Percentiles rank a stretch among this genome's conserved stretches.
phyloP scores from a whole-genome alignment of 768 basidiomycete genomes.

The Pleurotus salmoneostramineus region DNA sequence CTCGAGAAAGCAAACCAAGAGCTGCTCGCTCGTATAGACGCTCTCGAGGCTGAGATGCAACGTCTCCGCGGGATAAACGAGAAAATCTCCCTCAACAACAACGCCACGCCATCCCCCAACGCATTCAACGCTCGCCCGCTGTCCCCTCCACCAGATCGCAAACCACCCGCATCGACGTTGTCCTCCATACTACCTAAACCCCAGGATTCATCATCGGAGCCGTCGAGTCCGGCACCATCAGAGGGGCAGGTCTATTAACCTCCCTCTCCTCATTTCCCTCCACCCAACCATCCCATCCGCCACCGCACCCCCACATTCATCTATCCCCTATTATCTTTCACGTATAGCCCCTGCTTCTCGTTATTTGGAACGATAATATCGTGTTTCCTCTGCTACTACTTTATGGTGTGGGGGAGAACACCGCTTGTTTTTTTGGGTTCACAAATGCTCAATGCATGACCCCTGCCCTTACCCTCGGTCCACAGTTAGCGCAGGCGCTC shows the following conservation, averaged over 20 bases:
- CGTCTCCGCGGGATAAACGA: constrained; percentile 76
- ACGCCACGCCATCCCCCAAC: constrained; percentile 53
- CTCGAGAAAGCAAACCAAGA: constrained; percentile 73
- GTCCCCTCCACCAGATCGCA: constrained; percentile 62
- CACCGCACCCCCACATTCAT: not conserved
- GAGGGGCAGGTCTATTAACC: constrained; percentile 40
- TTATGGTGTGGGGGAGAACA: no score
- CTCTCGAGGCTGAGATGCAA: constrained; percentile 65
- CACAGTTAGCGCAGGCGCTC: not conserved
- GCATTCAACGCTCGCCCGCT: constrained; percentile 49
- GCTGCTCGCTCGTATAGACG: constrained; percentile 62
- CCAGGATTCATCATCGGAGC: constrained; percentile 61
- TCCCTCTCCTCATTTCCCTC: constrained; percentile 9
- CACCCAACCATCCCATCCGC: no score
- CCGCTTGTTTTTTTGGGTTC: not conserved
- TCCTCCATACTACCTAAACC: constrained; percentile 49
- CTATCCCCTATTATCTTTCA: not conserved
- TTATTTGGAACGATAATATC: not conserved
- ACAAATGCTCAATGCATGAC: no score
- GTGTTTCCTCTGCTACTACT: no score
- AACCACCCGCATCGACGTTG: constrained; percentile 25
- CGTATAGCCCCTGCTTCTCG: constrained; percentile 6
- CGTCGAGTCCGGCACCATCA: constrained; percentile 53
- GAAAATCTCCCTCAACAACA: constrained; percentile 67
- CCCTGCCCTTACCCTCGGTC: no score